These are phyloP conservation scores for Cyathus striatus DNA, from an alignment of 768 basidiomycete genomes.

Conservation along the genomic window DNA sequence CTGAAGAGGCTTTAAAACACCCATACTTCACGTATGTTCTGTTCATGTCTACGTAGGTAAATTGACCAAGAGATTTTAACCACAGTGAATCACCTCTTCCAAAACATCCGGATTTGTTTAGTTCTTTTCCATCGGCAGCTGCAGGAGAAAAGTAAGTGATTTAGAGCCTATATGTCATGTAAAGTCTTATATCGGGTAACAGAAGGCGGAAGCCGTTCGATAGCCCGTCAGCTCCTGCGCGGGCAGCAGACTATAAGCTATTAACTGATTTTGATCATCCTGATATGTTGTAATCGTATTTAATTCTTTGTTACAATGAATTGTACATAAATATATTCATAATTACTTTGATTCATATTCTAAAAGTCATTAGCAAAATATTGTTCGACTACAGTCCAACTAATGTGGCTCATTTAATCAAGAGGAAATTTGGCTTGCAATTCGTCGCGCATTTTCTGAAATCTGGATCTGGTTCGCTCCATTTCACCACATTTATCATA, in stretches of 20 bases:
- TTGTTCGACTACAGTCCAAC: too few species aligned
- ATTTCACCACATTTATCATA: constrained; percentile 73
- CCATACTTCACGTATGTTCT: constrained; percentile 79
- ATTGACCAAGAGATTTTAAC: background rate
- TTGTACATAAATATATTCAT: background rate
- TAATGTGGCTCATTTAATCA: too few species aligned
- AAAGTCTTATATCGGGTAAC: constrained; percentile 6
- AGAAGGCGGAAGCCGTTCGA: constrained; percentile 77
- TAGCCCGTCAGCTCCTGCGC: constrained; percentile 75
- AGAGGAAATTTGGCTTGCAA: constrained; percentile 32
- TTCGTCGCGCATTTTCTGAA: constrained; percentile 60
- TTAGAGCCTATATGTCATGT: background rate
- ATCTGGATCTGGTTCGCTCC: constrained; percentile 57
- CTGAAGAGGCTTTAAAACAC: constrained; percentile 86
- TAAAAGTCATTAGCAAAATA: too few species aligned
- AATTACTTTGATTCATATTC: too few species aligned
- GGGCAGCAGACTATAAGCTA: constrained; percentile 64
- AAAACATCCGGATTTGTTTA: constrained; percentile 94
- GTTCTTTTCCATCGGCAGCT: constrained; percentile 92
- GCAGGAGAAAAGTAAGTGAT: constrained; percentile 88
- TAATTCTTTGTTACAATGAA: background rate
- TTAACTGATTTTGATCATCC: constrained; percentile 56
- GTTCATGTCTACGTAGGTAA: too few species aligned
- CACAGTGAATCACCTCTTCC: constrained; percentile 87
- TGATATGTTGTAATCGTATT: constrained; percentile 18